Evolutionary conservation across 1,284 basidiomycete genomes (phyloP).

Genomic region (Leccinum griseonigrum): DNA sequence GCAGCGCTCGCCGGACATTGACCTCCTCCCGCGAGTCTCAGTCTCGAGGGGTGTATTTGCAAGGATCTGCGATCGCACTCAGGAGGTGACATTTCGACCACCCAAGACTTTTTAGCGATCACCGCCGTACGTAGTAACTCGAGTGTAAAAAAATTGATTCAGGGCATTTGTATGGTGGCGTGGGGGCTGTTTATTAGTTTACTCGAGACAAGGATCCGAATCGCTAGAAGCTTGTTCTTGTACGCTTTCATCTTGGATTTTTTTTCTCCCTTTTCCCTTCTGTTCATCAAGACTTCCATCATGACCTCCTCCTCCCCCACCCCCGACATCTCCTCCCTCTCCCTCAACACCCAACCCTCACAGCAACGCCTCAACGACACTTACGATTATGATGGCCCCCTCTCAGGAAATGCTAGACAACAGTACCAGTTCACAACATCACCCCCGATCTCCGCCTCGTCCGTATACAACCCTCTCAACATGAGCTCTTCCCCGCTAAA

Average conservation of each 20-base stretch:
- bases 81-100: background rate
- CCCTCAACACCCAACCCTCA: conserved; percentile 58
- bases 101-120: conserved; percentile 10
- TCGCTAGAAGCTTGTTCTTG: conserved; percentile 8
- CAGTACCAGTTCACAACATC: conserved; percentile 69
- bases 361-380: conserved; percentile 78
- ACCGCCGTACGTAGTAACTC: conserved; percentile 5
- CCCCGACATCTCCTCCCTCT: conserved; percentile 72
- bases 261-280: conserved; percentile 1
- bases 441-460: conserved; percentile 61
- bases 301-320: conserved; percentile 69
- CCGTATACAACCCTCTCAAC: conserved; percentile 60
- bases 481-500: conserved; percentile 69
- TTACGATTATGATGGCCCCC: conserved; percentile 76
- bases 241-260: conserved; percentile 13
- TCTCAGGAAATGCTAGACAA: conserved; percentile 46
- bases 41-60: conserved; percentile 3
- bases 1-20: background rate
- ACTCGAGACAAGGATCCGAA: conserved; percentile 12
- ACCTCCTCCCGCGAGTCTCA: background rate
- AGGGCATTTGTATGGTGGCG: conserved; percentile 26
- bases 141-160: conserved; percentile 1
- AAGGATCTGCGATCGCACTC: conserved; percentile 8
- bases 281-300: conserved; percentile 32
- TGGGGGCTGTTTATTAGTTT: conserved; percentile 25